Evolutionary conservation across 2,329 filamentous ascomycete genomes (phyloP).

Genomic region (Microsporum canis): DNA sequence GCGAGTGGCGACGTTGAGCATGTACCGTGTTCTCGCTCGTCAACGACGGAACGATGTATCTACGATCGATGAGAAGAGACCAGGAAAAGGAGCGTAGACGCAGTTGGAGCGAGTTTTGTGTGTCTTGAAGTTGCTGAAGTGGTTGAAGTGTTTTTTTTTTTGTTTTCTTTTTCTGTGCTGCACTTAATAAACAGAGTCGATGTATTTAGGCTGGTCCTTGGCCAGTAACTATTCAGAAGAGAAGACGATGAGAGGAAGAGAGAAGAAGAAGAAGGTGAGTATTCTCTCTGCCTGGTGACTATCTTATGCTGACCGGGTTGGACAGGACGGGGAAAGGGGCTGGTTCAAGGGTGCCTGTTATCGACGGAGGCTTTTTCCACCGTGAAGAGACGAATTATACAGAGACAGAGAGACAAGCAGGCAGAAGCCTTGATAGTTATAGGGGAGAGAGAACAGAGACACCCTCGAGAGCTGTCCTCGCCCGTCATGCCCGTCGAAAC

Average conservation of each 20-base stretch:
- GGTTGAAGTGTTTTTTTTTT: not conserved
- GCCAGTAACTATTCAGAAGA: not conserved
- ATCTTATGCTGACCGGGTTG: not conserved
- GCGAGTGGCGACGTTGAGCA: not conserved
- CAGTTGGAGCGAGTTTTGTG: not conserved
- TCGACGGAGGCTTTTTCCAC: not conserved
- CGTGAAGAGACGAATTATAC: not conserved
- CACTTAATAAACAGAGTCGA: not conserved
- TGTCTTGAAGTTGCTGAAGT: not conserved
- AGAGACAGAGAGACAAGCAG: not conserved
- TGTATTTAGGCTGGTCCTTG: not conserved
- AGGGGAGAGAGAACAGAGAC: not conserved
- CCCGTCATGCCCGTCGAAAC: not conserved
- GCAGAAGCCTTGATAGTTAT: not conserved
- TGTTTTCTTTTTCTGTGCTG: not conserved
- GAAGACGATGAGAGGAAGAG: not conserved
- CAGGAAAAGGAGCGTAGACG: not conserved
- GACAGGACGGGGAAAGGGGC: not conserved
- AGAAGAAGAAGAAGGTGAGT: not conserved
- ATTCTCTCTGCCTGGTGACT: not conserved
- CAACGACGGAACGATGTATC: not conserved
- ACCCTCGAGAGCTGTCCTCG: not conserved
- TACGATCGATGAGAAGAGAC: not conserved
- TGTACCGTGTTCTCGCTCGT: not conserved
- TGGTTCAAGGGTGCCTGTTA: conserved; percentile 1